Percentiles rank a stretch among this genome's conserved stretches.
These are phyloP conservation scores for Lepidopterella palustris DNA, from an alignment of 495 filamentous ascomycete genomes.

Conservation along the genomic window DNA sequence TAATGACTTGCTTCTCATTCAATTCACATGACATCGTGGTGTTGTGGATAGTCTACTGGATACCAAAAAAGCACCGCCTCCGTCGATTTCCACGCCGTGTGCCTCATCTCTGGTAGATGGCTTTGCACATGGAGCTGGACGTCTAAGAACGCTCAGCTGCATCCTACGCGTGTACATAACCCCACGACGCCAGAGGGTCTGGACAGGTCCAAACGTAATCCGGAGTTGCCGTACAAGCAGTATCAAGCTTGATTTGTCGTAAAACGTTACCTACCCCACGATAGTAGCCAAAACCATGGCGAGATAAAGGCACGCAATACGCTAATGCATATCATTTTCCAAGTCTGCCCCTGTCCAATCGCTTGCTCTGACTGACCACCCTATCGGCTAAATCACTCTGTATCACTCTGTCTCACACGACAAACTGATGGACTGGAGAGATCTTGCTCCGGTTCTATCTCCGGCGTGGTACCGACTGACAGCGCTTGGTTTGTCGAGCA, in stretches of 20 bases:
- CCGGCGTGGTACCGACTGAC: background rate
- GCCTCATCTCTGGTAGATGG: background rate
- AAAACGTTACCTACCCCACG: too few relatives aligned
- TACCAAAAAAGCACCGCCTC: background rate
- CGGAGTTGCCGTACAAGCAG: background rate
- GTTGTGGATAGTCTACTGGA: background rate
- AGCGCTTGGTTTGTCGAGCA: background rate
- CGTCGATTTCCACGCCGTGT: background rate
- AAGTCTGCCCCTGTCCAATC: background rate
- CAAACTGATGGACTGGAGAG: background rate
- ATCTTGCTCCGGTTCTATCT: background rate
- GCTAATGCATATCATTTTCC: background rate
- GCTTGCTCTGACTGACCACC: background rate
- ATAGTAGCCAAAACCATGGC: too few relatives aligned
- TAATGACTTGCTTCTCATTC: background rate
- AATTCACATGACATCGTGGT: background rate
- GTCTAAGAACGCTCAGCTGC: background rate
- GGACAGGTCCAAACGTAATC: background rate
- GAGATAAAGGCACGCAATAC: background rate
- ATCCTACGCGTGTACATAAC: background rate
- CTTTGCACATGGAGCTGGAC: background rate
- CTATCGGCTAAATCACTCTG: background rate
- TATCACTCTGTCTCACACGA: background rate
- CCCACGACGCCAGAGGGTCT: background rate
- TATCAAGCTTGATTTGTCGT: too few relatives aligned